A percentile compares a stretch with the other conserved stretches of the same genome.
Evolutionary conservation across 1,139 yeast species (phyloP).

Genomic region (Schwanniomyces etchellsii): DNA sequence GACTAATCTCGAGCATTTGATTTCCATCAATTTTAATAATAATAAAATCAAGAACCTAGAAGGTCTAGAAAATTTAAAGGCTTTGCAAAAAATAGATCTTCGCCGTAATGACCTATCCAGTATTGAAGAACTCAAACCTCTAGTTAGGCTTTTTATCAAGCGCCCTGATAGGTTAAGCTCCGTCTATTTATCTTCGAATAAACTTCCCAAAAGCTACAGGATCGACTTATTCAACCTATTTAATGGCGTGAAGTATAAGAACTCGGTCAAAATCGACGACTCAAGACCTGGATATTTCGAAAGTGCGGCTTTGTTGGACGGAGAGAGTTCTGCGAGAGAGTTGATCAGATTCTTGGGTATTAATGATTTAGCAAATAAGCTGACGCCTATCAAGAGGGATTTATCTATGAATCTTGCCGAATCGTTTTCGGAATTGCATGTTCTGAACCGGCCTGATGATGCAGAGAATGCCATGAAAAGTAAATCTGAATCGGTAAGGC

Average conservation of each 20-base stretch:
- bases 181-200: slow-evolving; percentile 39
- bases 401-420: slow-evolving; percentile 5
- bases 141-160: slow-evolving; percentile 31
- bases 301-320: slow-evolving; percentile 47
- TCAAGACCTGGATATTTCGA: slow-evolving; percentile 63
- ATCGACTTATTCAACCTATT: slow-evolving; percentile 49
- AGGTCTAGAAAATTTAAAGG: slow-evolving; percentile 42
- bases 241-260: slow-evolving; percentile 48
- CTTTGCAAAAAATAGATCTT: slow-evolving; percentile 52
- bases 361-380: no score
- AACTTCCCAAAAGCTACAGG: slow-evolving; percentile 43
- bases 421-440: slow-evolving; percentile 9
- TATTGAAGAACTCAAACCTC: slow-evolving; percentile 26
- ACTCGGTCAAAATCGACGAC: slow-evolving; percentile 50
- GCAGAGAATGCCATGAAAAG: not conserved
- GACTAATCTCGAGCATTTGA: slow-evolving; percentile 31
- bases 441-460: no score
- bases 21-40: slow-evolving; percentile 51
- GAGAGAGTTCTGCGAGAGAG: slow-evolving; percentile 39
- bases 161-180: slow-evolving; percentile 23
- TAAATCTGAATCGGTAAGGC: not conserved
- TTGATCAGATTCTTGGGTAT: slow-evolving; percentile 37
- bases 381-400: no score
- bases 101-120: slow-evolving; percentile 44
- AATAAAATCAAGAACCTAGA: slow-evolving; percentile 41